Percentiles rank a stretch among this genome's conserved stretches.
Evolutionary conservation across 345 rosid genomes (phyloP).

Genomic region (Lumnitzera racemosa): DNA sequence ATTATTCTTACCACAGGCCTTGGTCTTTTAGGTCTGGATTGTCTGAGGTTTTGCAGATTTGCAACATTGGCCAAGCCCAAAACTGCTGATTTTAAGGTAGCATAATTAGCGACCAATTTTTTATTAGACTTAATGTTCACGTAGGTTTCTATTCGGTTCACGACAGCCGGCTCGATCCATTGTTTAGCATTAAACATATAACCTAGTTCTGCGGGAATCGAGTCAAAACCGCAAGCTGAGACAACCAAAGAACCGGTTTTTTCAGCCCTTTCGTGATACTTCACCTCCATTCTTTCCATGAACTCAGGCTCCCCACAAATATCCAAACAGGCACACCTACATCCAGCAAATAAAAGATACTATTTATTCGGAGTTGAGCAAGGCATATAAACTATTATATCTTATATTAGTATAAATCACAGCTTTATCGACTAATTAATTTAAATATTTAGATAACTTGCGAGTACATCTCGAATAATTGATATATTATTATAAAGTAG

Average conservation of each 20-base stretch:
- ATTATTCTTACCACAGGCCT: background rate
- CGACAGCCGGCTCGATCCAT: background rate
- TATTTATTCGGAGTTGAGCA: too few species aligned
- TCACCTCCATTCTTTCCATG: constrained; percentile 1
- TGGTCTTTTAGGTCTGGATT: background rate
- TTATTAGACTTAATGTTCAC: background rate
- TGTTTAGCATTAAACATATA: background rate
- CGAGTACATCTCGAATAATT: too few species aligned
- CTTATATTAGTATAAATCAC: too few species aligned
- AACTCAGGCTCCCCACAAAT: constrained; percentile 4
- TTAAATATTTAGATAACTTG: too few species aligned
- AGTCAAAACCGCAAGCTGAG: constrained; percentile 1
- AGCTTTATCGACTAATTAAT: too few species aligned
- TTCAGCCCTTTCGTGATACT: background rate
- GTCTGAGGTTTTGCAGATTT: background rate
- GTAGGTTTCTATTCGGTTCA: background rate
- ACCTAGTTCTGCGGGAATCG: background rate
- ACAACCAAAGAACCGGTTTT: constrained; percentile 1
- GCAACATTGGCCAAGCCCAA: background rate
- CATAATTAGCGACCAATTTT: background rate
- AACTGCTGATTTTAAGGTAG: background rate
- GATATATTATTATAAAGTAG: too few species aligned
- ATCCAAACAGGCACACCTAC: background rate
- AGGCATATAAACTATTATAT: too few species aligned
- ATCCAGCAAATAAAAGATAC: too few species aligned